Conservation (phyloP, 805 yeast genomes). For the Sugiyamaella qingdaonensis region DNA sequence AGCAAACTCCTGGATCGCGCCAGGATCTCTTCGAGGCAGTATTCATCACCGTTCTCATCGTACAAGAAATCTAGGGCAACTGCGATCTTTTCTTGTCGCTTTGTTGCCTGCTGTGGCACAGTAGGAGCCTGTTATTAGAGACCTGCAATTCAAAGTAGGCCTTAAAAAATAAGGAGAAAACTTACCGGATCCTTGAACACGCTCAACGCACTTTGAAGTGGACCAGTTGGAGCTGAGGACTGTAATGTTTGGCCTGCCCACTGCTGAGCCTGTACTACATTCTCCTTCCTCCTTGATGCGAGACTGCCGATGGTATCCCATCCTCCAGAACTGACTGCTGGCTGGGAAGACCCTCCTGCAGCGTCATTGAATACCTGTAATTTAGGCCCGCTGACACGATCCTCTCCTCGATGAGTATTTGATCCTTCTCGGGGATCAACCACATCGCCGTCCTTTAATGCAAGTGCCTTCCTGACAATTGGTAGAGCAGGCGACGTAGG, state of each 20-base stretch:
- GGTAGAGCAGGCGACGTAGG: slow-evolving; percentile 38
- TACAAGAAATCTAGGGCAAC: slow-evolving; percentile 22
- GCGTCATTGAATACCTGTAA: slow-evolving; percentile 43
- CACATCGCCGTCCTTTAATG: slow-evolving; percentile 36
- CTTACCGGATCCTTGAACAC: slow-evolving; percentile 16
- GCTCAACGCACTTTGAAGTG: slow-evolving; percentile 5
- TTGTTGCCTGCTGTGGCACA: slow-evolving; percentile 13
- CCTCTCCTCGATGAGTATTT: neutral
- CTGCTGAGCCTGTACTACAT: slow-evolving; percentile 47
- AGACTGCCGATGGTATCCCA: slow-evolving; percentile 51
- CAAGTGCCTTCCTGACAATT: slow-evolving; percentile 32
- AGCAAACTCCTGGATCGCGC: slow-evolving; percentile 44
- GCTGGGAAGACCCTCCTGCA: slow-evolving; percentile 16
- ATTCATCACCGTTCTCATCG: slow-evolving; percentile 43
- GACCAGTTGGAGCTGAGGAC: slow-evolving; percentile 5
- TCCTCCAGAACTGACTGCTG: slow-evolving; percentile 20
- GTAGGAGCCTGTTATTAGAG: neutral
- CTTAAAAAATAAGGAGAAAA: neutral
- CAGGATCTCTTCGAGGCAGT: slow-evolving; percentile 60
- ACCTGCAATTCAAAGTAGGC: neutral
- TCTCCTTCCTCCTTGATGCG: slow-evolving; percentile 58
- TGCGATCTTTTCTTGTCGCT: slow-evolving; percentile 18
- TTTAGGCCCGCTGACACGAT: slow-evolving; percentile 28
- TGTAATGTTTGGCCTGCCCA: slow-evolving; percentile 57
- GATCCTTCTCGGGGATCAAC: slow-evolving; percentile 13